Conservation (phyloP, 2,329 filamentous ascomycete genomes). For the Diaporthe helianthi region DNA sequence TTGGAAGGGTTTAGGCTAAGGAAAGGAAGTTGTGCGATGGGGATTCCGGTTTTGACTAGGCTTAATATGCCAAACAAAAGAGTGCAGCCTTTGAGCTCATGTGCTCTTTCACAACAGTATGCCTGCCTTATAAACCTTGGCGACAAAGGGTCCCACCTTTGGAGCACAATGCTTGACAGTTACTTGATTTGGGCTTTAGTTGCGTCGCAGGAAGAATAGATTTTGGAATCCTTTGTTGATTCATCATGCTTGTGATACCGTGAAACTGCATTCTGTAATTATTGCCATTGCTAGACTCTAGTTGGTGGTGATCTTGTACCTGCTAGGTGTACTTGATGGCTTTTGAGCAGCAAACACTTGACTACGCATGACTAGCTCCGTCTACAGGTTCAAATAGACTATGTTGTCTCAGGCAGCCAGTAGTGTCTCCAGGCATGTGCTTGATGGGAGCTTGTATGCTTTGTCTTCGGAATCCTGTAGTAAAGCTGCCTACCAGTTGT, state of each 20-base stretch:
- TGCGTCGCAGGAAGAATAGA: conserved; percentile 15
- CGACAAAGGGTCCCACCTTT: background rate
- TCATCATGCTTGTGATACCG: background rate
- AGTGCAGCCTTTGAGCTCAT: background rate
- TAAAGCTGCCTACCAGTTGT: background rate
- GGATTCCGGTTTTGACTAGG: background rate
- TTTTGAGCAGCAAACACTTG: too few species aligned
- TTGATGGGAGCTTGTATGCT: background rate
- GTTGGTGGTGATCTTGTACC: background rate
- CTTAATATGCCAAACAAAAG: too few species aligned
- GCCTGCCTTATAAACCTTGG: background rate
- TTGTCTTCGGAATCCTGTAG: background rate
- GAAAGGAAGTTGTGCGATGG: background rate
- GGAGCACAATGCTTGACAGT: background rate
- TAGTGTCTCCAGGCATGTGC: background rate
- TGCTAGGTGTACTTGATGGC: background rate
- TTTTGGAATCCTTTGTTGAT: background rate
- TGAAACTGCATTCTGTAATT: background rate
- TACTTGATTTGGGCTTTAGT: background rate
- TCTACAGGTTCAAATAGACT: too few species aligned
- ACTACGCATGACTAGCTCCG: background rate
- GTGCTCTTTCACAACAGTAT: background rate
- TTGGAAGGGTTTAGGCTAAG: background rate
- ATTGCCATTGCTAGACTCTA: too few species aligned
- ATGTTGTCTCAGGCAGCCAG: background rate